phyloP scores from a whole-genome alignment of 148 eudicot species.

The Bassia scoparia region DNA sequence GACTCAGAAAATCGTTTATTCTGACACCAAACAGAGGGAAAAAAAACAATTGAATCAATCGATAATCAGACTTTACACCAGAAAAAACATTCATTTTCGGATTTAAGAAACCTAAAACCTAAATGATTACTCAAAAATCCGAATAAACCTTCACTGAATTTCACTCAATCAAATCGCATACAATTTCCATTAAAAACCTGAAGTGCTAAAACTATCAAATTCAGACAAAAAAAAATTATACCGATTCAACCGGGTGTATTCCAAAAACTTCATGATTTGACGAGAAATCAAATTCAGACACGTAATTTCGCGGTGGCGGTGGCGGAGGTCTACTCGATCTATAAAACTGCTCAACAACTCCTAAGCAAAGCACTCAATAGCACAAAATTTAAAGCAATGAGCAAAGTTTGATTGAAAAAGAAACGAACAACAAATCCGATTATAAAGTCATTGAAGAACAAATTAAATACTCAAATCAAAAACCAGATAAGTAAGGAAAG shows the following conservation, averaged over 20 bases:
- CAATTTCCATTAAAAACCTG: not conserved
- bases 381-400: not conserved
- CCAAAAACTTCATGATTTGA: slow-evolving; percentile 77
- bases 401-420: not conserved
- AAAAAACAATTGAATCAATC: not conserved
- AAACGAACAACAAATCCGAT: not conserved
- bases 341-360: slow-evolving; percentile 14
- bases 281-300: not conserved
- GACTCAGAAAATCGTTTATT: slow-evolving; percentile 69
- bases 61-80: not conserved
- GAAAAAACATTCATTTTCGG: not conserved
- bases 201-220: not conserved
- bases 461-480: not conserved
- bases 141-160: not conserved
- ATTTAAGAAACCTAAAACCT: not conserved
- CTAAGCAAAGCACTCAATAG: too few species aligned
- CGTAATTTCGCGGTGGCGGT: not conserved
- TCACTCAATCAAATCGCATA: not conserved
- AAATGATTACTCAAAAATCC: not conserved
- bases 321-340: slow-evolving; percentile 17
- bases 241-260: slow-evolving; percentile 89
- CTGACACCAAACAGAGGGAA: slow-evolving; percentile 30
- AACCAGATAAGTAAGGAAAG: not conserved
- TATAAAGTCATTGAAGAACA: not conserved
- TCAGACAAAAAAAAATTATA: slow-evolving; percentile 22